Evolutionary conservation across 257 asterid species (phyloP).

Genomic region (Solanum piurae): DNA sequence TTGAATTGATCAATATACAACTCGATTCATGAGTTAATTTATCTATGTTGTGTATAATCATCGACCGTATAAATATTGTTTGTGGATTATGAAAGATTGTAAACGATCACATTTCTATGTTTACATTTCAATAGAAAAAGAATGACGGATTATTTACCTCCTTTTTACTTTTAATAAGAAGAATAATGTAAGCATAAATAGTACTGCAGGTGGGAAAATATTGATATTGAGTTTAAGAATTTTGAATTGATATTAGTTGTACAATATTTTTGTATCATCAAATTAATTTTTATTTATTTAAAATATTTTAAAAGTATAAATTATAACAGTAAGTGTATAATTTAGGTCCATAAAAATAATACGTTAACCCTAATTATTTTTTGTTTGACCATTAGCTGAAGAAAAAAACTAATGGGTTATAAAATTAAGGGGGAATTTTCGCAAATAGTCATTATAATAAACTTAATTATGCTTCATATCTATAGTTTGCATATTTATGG

Average conservation of each 20-base stretch:
- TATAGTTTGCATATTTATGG: no score
- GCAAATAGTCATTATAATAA: no score
- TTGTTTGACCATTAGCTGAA: neutral
- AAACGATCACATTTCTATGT: neutral
- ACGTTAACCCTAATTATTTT: neutral
- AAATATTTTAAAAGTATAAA: no score
- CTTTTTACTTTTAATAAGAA: neutral
- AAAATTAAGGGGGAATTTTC: no score
- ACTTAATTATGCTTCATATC: no score
- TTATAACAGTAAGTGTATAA: neutral
- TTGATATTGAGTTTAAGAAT: neutral
- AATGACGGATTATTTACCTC: neutral
- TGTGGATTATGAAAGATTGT: neutral
- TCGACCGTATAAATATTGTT: accelerated
- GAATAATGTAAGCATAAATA: neutral
- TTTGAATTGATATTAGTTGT: neutral
- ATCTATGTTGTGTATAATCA: neutral
- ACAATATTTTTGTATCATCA: neutral
- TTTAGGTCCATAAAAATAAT: neutral
- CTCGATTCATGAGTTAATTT: no score
- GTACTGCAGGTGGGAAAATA: no score
- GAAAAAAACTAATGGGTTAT: neutral
- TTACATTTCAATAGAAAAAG: neutral
- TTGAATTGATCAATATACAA: no score
- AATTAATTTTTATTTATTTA: neutral